These are phyloP conservation scores for Botrytis galanthina DNA, from an alignment of 2,329 filamentous ascomycete species.

Conservation along the genomic window DNA sequence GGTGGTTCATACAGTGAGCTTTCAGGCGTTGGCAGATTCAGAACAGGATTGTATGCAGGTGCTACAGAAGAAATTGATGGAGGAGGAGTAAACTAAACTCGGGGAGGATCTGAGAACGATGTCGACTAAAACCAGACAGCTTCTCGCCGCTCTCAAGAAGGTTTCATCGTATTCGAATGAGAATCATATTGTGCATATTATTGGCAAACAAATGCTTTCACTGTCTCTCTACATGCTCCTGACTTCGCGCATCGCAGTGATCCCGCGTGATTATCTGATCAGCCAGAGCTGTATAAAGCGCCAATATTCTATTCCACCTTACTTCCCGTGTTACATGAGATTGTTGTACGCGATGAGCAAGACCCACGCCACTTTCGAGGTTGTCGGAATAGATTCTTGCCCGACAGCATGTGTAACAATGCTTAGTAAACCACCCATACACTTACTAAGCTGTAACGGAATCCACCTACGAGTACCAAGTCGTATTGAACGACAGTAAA, in stretches of 20 bases:
- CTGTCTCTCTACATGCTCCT: background rate
- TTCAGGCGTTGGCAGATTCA: constrained; percentile 8
- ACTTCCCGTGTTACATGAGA: background rate
- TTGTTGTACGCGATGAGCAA: background rate
- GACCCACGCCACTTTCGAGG: background rate
- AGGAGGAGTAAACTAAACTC: background rate
- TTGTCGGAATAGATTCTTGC: background rate
- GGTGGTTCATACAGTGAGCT: constrained; percentile 2
- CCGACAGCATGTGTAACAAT: background rate
- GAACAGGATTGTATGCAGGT: background rate
- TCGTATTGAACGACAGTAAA: background rate
- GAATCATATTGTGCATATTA: background rate
- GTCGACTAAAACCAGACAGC: background rate
- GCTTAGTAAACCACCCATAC: background rate
- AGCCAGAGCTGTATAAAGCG: background rate
- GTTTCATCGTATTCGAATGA: background rate
- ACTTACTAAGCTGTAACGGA: background rate
- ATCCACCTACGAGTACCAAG: background rate
- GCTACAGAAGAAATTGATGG: background rate
- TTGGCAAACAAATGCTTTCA: background rate
- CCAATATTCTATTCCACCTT: background rate
- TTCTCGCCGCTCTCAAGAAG: background rate
- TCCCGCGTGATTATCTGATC: background rate
- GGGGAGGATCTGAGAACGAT: background rate
- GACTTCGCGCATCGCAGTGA: background rate